Evolutionary conservation across 1,139 yeast species (phyloP).

Genomic region (Suhomyces coccinellae): DNA sequence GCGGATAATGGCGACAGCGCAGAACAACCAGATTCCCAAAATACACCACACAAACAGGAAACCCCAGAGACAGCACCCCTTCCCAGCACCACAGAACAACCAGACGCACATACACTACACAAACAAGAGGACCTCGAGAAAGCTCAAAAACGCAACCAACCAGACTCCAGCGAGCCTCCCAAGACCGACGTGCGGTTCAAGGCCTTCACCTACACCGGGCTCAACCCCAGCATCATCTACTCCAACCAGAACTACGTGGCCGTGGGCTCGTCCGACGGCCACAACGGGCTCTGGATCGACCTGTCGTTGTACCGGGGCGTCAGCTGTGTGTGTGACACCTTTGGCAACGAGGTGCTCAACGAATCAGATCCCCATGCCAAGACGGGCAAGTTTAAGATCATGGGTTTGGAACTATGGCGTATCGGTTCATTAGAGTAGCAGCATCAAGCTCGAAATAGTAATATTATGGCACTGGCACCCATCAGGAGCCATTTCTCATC

Average conservation of each 20-base stretch:
- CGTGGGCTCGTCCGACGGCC: slow-evolving; percentile 88
- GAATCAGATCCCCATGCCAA: slow-evolving; percentile 39
- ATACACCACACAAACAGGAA: too few species aligned
- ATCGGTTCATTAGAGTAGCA: slow-evolving; percentile 45
- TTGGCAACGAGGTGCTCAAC: slow-evolving; percentile 81
- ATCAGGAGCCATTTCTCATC: too few species aligned
- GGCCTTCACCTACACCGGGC: slow-evolving; percentile 87
- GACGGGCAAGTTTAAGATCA: slow-evolving; percentile 61
- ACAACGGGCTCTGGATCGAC: slow-evolving; percentile 90
- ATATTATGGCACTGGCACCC: neutral
- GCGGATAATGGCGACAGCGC: neutral
- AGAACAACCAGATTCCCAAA: too few species aligned
- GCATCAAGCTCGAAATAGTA: neutral
- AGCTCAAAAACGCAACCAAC: too few species aligned
- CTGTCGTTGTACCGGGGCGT: slow-evolving; percentile 74
- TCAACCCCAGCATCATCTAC: slow-evolving; percentile 82
- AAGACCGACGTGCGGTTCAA: slow-evolving; percentile 46
- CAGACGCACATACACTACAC: too few species aligned
- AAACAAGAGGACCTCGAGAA: too few species aligned
- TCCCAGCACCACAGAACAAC: too few species aligned
- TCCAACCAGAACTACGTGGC: slow-evolving; percentile 79
- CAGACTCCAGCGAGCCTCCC: too few species aligned
- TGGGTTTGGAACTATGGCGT: slow-evolving; percentile 87
- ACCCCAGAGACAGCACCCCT: too few species aligned
- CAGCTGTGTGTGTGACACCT: slow-evolving; percentile 75